Conservation (phyloP, 176 grass and related monocot species). For the Metroxylon sagu region DNA sequence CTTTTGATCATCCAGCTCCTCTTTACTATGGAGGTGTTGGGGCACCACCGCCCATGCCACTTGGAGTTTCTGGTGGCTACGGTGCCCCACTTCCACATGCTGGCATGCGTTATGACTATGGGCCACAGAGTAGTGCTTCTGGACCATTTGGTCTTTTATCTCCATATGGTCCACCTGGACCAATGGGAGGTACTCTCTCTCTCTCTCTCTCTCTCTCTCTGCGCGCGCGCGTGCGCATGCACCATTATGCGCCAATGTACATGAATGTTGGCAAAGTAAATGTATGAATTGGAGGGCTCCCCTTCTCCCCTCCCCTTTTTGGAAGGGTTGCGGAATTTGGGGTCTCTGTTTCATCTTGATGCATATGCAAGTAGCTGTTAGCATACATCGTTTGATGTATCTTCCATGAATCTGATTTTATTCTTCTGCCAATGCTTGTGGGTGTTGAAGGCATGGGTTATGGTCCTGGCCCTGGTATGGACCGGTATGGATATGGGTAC, state of each 20-base stretch:
- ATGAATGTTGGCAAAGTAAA: no score
- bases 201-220: constrained; percentile 24
- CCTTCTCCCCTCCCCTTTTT: no score
- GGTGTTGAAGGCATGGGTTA: constrained; percentile 53
- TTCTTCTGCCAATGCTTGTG: neutral
- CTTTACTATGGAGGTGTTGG: constrained; percentile 51
- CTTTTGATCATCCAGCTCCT: constrained; percentile 52
- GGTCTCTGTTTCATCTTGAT: no score
- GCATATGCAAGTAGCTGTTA: no score
- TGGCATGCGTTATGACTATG: constrained; percentile 69
- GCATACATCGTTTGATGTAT: no score
- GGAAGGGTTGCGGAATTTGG: no score
- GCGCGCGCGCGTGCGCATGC: no score
- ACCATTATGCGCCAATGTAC: no score
- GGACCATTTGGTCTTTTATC: constrained; percentile 72
- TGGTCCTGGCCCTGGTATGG: constrained; percentile 56
- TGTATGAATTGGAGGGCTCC: no score
- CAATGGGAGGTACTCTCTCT: constrained; percentile 50
- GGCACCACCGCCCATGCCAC: constrained; percentile 43
- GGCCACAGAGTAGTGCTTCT: constrained; percentile 47
- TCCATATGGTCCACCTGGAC: constrained; percentile 71
- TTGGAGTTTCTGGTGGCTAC: constrained; percentile 53
- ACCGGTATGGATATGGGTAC: constrained; percentile 74
- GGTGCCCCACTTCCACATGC: constrained; percentile 47
- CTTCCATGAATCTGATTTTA: no score